Evolutionary conservation across 164 flowering plant genomes (phyloP).

Genomic region (Berberis thunbergii): DNA sequence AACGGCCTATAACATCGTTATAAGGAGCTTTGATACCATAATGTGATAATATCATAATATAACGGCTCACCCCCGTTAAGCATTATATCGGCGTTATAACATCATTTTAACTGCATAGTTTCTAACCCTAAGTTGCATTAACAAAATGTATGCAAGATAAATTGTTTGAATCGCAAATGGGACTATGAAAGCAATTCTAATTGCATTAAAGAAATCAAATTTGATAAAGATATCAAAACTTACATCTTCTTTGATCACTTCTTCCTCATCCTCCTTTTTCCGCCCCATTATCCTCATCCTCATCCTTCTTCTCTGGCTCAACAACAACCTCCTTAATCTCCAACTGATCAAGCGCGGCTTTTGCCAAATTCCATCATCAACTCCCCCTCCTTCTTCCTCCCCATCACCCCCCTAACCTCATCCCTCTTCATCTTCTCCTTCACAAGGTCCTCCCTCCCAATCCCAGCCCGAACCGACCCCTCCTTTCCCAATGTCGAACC

Average conservation of each 20-base stretch:
- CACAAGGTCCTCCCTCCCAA: slow-evolving; percentile 63
- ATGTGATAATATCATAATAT: too few relatives aligned
- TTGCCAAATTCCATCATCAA: slow-evolving; percentile 74
- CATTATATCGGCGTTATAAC: too few relatives aligned
- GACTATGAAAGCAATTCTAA: too few relatives aligned
- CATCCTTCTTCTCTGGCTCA: slow-evolving; percentile 35
- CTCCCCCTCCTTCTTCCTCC: slow-evolving; percentile 41
- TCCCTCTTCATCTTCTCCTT: slow-evolving; percentile 64
- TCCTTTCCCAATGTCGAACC: slow-evolving; percentile 70
- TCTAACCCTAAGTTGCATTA: too few relatives aligned
- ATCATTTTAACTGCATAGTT: too few relatives aligned
- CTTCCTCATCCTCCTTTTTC: slow-evolving; percentile 38
- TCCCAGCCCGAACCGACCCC: slow-evolving; percentile 61
- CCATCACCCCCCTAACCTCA: slow-evolving; percentile 28
- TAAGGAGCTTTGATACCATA: too few relatives aligned
- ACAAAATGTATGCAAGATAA: too few relatives aligned
- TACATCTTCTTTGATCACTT: slow-evolving; percentile 77
- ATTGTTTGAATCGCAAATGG: too few relatives aligned
- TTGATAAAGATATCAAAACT: not conserved
- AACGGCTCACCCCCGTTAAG: too few relatives aligned
- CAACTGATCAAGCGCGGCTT: slow-evolving; percentile 61
- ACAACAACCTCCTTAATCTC: slow-evolving; percentile 62
- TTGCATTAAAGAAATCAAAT: not conserved
- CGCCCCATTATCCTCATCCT: slow-evolving; percentile 26
- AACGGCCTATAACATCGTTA: too few relatives aligned